A percentile compares a stretch with the other conserved stretches of the same genome.
phyloP scores from a whole-genome alignment of 1,139 yeast species.

The Geotrichum histeridarum region DNA sequence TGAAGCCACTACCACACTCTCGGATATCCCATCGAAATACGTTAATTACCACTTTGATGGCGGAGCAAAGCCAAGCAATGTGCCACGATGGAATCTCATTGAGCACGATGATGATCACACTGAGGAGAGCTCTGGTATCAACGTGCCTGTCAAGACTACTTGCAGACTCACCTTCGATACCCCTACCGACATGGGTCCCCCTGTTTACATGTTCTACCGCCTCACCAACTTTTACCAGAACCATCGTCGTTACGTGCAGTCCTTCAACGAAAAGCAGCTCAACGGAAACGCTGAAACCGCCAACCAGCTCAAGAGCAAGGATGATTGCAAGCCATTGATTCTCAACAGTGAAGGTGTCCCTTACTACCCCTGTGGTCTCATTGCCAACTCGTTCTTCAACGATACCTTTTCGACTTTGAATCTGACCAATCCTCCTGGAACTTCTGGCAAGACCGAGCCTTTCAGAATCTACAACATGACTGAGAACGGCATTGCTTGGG shows the following conservation, averaged over 20 bases:
- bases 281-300: conserved; percentile 65
- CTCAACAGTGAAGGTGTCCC: conserved; percentile 48
- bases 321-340: conserved; percentile 82
- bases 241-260: conserved; percentile 88
- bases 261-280: conserved; percentile 85
- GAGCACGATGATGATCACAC: conserved; percentile 38
- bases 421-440: conserved; percentile 40
- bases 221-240: conserved; percentile 82
- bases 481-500: conserved; percentile 78
- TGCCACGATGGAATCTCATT: conserved; percentile 65
- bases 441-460: conserved; percentile 22
- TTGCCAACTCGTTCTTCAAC: conserved; percentile 88
- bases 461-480: conserved; percentile 56
- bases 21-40: conserved; percentile 58
- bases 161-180: conserved; percentile 74
- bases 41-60: conserved; percentile 49
- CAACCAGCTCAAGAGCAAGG: conserved; percentile 61
- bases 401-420: conserved; percentile 63
- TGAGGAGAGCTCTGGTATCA: conserved; percentile 23
- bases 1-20: conserved; percentile 53
- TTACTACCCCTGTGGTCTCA: conserved; percentile 89
- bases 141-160: conserved; percentile 30
- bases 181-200: conserved; percentile 69
- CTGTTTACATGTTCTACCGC: conserved; percentile 74
- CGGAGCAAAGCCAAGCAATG: conserved; percentile 29